Base-by-base conservation (phyloP, 208 protist genomes). In the Acanthamoeba quina region DNA sequence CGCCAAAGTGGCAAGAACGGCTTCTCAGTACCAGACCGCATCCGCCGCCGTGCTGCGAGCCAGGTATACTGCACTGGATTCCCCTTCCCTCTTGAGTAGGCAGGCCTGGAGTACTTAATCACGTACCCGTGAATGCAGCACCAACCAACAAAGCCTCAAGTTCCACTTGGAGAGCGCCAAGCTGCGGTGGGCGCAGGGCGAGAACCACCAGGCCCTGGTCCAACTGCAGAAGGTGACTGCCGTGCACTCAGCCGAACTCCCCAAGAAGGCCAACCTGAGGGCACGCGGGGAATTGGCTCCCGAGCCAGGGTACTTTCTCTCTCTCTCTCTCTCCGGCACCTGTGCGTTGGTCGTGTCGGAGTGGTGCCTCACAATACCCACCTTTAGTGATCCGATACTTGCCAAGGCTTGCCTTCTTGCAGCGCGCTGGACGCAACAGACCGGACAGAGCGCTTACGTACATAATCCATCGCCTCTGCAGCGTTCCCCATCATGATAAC, bases 81-180 rank as follows among this genome's bases (percentile, higher is more conserved):
- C 17, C 54, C 4, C 54, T 21, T 21, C 21, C 26, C 74, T 13
- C 41, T 19, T 29, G 41, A 19, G 37, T 17, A 34, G 37, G 15
- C 19, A 49, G 34, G 19, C 21, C 21, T 60, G 37, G 10, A 60
- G 64, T 89, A 2, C 24, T 29, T 37, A 44, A 64, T 34, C 26
- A 60, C 21, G 2, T 26, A 29, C 21, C 21, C 56, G 19, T 88
- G 29, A 21, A 26, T 44, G 17, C 34, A 76, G 31, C 85, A 74
- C 60, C 29, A 47, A 52, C 9, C 60, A 76, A 31, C 85, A 68
- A 37, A 62, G 58, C 41, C 31, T 74, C 17, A 68, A 72, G 17
- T 98, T 98, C 93, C 98, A 98, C 90, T 95, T 97, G n/a, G 96
- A 98, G 24, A 91, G 97, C 5, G 97, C 98, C 15, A 97, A 99